Evolutionary conservation across 2,329 filamentous ascomycete species (phyloP).

Genomic region (Westerdykella sp.): DNA sequence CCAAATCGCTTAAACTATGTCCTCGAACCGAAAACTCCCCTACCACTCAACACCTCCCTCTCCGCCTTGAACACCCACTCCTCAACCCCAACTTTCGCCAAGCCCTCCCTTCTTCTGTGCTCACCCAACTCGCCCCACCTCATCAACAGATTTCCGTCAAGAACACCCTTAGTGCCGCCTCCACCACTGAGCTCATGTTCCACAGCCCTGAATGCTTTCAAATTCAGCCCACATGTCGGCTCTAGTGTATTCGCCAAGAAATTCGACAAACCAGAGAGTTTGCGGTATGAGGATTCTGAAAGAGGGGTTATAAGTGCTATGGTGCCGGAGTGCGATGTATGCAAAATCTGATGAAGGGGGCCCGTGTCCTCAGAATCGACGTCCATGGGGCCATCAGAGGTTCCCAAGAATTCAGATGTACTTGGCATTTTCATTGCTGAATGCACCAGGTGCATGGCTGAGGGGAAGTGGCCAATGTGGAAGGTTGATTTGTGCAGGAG

Average conservation of each 20-base stretch:
- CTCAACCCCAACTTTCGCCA: conserved; percentile 64
- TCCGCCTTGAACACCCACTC: conserved; percentile 64
- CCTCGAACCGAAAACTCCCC: conserved; percentile 47
- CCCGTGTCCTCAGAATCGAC: conserved; percentile 5
- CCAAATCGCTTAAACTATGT: conserved; percentile 1
- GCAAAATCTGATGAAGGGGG: conserved; percentile 28
- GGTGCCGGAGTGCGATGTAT: conserved; percentile 56
- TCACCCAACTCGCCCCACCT: conserved; percentile 71
- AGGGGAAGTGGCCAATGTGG: conserved; percentile 73
- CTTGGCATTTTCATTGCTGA: conserved; percentile 50
- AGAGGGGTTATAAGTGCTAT: conserved; percentile 72
- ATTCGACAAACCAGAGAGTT: conserved; percentile 72
- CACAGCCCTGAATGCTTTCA: conserved; percentile 64
- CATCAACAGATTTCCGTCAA: conserved; percentile 71
- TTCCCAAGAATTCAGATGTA: conserved; percentile 18
- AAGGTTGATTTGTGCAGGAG: conserved; percentile 85
- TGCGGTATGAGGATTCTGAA: conserved; percentile 73
- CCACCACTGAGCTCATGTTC: conserved; percentile 39
- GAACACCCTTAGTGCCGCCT: conserved; percentile 55
- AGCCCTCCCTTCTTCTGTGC: conserved; percentile 64
- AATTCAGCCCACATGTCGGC: conserved; percentile 74
- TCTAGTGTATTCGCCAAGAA: conserved; percentile 73
- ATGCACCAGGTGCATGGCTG: conserved; percentile 69
- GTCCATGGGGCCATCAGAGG: conserved; percentile 33
- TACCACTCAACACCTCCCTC: conserved; percentile 59